These are phyloP conservation scores for Lactifluus pinguis DNA, from an alignment of 768 basidiomycete species.

Conservation along the genomic window DNA sequence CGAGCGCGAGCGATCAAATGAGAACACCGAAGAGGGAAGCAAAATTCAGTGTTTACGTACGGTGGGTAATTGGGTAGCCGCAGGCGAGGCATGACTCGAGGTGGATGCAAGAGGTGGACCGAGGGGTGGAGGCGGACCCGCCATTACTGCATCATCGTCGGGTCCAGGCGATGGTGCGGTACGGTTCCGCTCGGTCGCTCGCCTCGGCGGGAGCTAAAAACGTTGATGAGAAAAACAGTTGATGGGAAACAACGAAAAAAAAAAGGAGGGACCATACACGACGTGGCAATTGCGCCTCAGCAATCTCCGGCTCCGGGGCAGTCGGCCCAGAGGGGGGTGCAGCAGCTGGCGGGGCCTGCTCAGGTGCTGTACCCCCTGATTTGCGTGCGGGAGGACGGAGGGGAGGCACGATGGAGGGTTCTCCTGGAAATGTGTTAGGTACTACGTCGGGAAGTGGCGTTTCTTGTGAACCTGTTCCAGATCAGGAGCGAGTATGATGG, in stretches of 20 bases:
- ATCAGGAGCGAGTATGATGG: background rate
- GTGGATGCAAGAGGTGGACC: background rate
- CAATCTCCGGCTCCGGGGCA: background rate
- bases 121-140: background rate
- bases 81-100: background rate
- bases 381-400: background rate
- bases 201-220: slow-evolving; percentile 10
- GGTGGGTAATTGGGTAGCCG: slow-evolving; percentile 7
- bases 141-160: background rate
- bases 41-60: background rate
- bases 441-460: slow-evolving; percentile 41
- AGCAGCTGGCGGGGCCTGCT: background rate
- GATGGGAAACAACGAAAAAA: background rate
- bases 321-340: background rate
- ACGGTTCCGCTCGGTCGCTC: background rate
- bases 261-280: background rate
- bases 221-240: background rate
- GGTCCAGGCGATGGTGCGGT: background rate
- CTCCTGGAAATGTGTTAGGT: slow-evolving; percentile 44
- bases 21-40: background rate
- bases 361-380: background rate
- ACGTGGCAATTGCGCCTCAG: background rate
- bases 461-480: slow-evolving; percentile 14
- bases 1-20: background rate
- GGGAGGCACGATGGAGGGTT: slow-evolving; percentile 34